Evolutionary conservation across 1,139 yeast species (phyloP), one percentile per base, ranked within the genome.

Genomic region (Hanseniaspora sp.): DNA sequence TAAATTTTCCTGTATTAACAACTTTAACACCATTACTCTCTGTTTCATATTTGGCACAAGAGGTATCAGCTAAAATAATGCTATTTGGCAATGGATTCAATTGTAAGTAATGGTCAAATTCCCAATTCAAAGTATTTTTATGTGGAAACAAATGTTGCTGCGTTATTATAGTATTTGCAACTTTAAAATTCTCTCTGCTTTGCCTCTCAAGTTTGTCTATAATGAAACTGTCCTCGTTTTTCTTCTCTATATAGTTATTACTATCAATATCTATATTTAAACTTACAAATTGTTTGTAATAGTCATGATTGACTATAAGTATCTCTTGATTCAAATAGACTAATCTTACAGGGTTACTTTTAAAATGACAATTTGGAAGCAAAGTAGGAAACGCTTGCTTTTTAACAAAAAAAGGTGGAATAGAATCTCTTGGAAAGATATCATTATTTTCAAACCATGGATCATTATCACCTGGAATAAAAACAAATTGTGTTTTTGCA

Each of bases 391-490:
- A 83, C 69, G 59, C 88, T 73, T 49, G 76, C 57, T 95, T 72
- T 57, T 74, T 79, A 5, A 84, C 78, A 64, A 92, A 88, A 1
- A 83, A 69, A 30, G 73, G 71, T 0, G 97, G 95, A 4, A 92
- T 74, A 0, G 80, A 74, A 37, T 74, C 71, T 61, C 83, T 83
- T 0, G 98, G 98, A 83, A 73, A 0, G 86, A 77, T 52, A 76
- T 77, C 47, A 83, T 74, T 0, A 94, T 80, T 48, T 82, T 82
- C 47, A 49, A 43, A 49, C 97, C 97, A 92, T 0, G 96, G 96
- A 66, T 92, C 98, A 61, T 86, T 84, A 46, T 80, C 79, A 0
- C 98, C 97, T 0, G 97, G 96, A 0, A 90, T 72, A 57, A 92
- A 77, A 1, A 86, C 69, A 51, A 86, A 68, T 46, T 79, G 77